Base-by-base conservation (phyloP, 148 eudicot species). In the Vaccinium corymbosum region DNA sequence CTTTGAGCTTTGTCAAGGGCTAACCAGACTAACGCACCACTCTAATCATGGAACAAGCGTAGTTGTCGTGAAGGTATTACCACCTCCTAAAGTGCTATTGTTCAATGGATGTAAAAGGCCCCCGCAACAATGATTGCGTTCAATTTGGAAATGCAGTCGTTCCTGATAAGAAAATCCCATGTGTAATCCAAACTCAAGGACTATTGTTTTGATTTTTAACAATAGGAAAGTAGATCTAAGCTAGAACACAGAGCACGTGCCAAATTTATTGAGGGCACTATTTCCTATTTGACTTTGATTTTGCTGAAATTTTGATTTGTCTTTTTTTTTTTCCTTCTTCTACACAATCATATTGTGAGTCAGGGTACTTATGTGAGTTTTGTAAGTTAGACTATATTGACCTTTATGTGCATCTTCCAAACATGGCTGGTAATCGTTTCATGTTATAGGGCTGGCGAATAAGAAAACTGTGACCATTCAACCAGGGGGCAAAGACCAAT, bases 391-490 rank as follows among this genome's bases (percentile, higher is more conserved):
- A n/a, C 70, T 84, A 3, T 16, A 19, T 13, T 81, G 78, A 14
- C 0, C 6, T 8, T 82, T 62, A 75, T 86, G 52, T 12, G 27
- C 25, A 10, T 81, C 19, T 46, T 61, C 66, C 2, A 61, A 19
- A 61, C 64, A 7, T 61, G 11, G 22, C 20, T 61, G 66, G 22
- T 61, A 20, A 61, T 22, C 16, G 25, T 64, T 64, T 53, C 11
- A 25, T 27, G 5, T 7, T 78, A 10, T 75, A 97, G 99, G 99
- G 0, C 85, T 97, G 89, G 99, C 98, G 6, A 94, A 97, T 91
- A 83, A 91, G 90, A 97, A 94, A 81, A 94, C 97, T 17, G 98
- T 97, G 4, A 89, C 99, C 79, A 89, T 94, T 85, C 98, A 91
- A 85, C 88, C 93, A 19, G 91, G 82, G 55, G 94, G 97, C 74